phyloP scores from a whole-genome alignment of 129 eudicot genomes.

The Flaveria ramosissima region DNA sequence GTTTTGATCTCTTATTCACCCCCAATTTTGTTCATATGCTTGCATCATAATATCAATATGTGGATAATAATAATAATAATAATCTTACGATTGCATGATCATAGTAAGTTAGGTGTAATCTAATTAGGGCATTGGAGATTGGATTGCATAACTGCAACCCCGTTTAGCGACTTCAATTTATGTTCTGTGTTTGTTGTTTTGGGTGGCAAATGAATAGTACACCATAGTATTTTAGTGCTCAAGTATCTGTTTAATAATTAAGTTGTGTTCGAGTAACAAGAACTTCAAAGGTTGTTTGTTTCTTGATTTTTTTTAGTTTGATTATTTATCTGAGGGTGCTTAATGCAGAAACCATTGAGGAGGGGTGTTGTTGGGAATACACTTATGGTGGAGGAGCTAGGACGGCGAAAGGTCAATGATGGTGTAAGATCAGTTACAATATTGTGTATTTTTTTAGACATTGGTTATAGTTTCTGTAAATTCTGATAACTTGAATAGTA shows the following conservation, averaged over 20 bases:
- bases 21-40: neutral
- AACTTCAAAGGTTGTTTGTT: neutral
- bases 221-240: neutral
- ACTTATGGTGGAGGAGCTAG: slow-evolving; percentile 80
- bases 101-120: neutral
- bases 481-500: slow-evolving; percentile 9
- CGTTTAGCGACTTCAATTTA: neutral
- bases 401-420: slow-evolving; percentile 64
- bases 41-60: neutral
- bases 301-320: neutral
- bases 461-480: neutral
- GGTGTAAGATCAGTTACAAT: slow-evolving; percentile 53
- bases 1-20: slow-evolving; percentile 30
- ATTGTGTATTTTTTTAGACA: neutral
- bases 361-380: slow-evolving; percentile 78
- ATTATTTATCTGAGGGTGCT: slow-evolving; percentile 22
- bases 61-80: neutral
- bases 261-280: neutral
- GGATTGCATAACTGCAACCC: no score
- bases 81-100: neutral
- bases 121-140: neutral
- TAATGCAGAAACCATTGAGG: slow-evolving; percentile 84
- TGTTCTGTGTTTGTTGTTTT: neutral
- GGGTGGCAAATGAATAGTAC: neutral
- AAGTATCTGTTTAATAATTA: no score